Evolutionary conservation across 1,284 basidiomycete species (phyloP).

Genomic region (Cutaneotrichosporon mucoides): DNA sequence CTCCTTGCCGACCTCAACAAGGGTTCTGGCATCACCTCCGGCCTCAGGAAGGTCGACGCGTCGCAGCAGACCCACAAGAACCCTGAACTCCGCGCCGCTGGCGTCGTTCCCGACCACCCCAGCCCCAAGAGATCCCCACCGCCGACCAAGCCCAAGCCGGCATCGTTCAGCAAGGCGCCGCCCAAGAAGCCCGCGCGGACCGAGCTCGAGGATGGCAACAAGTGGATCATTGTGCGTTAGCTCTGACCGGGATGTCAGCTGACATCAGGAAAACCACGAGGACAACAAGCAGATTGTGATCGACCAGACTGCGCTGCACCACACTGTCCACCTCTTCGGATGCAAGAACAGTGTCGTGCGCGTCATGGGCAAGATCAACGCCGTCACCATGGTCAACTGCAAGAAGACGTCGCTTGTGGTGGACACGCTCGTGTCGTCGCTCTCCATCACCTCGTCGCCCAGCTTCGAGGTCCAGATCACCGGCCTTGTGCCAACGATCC

Average conservation of each 20-base stretch:
- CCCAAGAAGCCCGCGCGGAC: slow-evolving; percentile 93
- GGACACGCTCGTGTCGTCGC: slow-evolving; percentile 84
- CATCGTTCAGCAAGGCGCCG: slow-evolving; percentile 55
- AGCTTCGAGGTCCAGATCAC: slow-evolving; percentile 92
- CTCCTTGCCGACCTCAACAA: slow-evolving; percentile 93
- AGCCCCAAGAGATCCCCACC: slow-evolving; percentile 25
- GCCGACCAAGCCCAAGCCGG: slow-evolving; percentile 63
- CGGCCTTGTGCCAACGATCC: slow-evolving; percentile 83
- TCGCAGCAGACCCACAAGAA: slow-evolving; percentile 99
- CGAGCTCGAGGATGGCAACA: slow-evolving; percentile 76
- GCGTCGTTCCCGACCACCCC: slow-evolving; percentile 59
- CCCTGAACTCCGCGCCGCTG: slow-evolving; percentile 68
- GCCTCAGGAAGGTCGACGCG: slow-evolving; percentile 87
- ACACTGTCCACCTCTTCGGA: slow-evolving; percentile 83
- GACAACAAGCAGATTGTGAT: slow-evolving; percentile 71
- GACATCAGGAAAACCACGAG: slow-evolving; percentile 72
- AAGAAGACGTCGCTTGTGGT: slow-evolving; percentile 83
- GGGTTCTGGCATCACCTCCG: slow-evolving; percentile 84
- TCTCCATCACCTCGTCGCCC: slow-evolving; percentile 82
- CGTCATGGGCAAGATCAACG: slow-evolving; percentile 93
- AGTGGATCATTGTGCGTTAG: slow-evolving; percentile 67
- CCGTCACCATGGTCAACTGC: slow-evolving; percentile 86
- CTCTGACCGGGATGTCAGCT: background rate
- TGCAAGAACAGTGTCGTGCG: slow-evolving; percentile 87
- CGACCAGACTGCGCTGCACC: slow-evolving; percentile 72